phyloP scores from a whole-genome alignment of 352 stramenopile species.

The Pythium dissotocum region DNA sequence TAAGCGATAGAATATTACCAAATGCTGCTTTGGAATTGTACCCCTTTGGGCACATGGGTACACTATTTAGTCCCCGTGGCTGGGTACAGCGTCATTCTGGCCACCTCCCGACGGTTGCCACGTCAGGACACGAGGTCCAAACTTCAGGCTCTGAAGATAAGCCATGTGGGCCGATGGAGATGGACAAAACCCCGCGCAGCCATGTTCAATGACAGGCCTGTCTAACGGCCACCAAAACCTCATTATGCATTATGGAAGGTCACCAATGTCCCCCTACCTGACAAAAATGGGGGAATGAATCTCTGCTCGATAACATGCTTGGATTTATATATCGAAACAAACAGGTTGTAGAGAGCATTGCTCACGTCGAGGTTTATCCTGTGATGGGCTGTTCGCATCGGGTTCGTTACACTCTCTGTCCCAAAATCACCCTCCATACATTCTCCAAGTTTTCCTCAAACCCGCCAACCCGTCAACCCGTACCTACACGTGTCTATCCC shows the following conservation, averaged over 20 bases:
- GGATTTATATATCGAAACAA: not conserved
- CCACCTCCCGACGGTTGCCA: not conserved
- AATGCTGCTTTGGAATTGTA: not conserved
- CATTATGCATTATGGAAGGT: slow-evolving; percentile 8
- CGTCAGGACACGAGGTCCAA: slow-evolving; percentile 14
- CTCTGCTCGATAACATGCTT: not conserved
- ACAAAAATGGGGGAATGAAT: not conserved
- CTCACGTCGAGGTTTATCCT: slow-evolving; percentile 1
- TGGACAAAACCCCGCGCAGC: slow-evolving; percentile 16
- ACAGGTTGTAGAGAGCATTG: not conserved
- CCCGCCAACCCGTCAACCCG: slow-evolving; percentile 5
- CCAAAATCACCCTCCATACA: not conserved
- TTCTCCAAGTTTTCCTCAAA: slow-evolving; percentile 4
- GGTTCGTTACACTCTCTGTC: not conserved
- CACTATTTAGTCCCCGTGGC: not conserved
- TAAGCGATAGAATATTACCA: slow-evolving; percentile 41
- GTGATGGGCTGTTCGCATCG: not conserved
- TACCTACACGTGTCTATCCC: not conserved
- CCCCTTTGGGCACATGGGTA: not conserved
- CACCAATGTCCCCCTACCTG: not conserved
- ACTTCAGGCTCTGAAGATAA: not conserved
- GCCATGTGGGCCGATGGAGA: slow-evolving; percentile 6
- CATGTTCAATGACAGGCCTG: slow-evolving; percentile 25
- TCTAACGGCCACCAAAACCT: slow-evolving; percentile 13
- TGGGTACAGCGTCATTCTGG: slow-evolving; percentile 2